Conservation (phyloP, 257 asterid genomes). For the Apocynum venetum region DNA sequence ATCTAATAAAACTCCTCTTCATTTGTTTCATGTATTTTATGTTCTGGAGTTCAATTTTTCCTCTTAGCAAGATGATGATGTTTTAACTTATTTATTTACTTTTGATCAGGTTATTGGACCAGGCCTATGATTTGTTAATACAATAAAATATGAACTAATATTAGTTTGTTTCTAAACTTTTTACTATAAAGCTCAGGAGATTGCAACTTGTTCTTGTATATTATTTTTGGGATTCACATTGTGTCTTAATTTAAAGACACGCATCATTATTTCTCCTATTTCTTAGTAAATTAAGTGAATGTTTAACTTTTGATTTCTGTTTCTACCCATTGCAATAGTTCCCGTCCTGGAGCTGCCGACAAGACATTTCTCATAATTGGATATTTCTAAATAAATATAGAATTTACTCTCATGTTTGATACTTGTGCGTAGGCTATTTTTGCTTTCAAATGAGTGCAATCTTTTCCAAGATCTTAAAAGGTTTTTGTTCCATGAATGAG, state of each 20-base stretch:
- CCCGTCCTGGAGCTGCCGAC: slow-evolving; percentile 2
- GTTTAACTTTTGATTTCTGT: not conserved
- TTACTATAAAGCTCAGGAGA: not conserved
- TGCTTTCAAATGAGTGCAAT: not conserved
- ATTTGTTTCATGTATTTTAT: not conserved
- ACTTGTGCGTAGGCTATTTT: not conserved
- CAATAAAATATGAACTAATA: not conserved
- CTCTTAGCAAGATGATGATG: not conserved
- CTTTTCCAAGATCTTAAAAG: not conserved
- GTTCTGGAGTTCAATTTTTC: not conserved
- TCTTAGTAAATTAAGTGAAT: not conserved
- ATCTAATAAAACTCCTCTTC: not conserved
- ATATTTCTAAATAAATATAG: not conserved
- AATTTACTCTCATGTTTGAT: not conserved
- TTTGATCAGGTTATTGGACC: not conserved
- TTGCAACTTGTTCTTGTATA: slow-evolving; percentile 2
- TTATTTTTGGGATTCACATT: slow-evolving; percentile 2
- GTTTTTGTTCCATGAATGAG: too few species aligned
- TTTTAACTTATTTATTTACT: not conserved
- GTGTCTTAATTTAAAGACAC: not conserved
- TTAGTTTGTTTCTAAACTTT: not conserved
- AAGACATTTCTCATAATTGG: not conserved
- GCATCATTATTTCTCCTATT: not conserved
- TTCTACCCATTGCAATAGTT: not conserved
- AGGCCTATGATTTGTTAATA: not conserved